phyloP scores from a whole-genome alignment of 2,329 filamentous ascomycete species.

The Exserohilum turcica region DNA sequence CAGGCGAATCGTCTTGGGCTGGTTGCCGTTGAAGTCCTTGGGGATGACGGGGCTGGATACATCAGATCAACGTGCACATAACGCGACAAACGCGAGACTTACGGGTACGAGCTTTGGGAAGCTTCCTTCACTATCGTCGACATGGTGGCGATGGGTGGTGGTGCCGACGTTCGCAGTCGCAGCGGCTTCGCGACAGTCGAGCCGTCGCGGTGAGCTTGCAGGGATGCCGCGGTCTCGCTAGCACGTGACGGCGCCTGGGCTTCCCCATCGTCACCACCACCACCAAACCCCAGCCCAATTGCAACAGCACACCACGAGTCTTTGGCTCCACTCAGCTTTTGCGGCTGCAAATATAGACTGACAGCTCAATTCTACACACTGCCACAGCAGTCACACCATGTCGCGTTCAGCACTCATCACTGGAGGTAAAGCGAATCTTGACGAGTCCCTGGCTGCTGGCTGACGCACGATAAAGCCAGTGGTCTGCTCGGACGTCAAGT shows the following conservation, averaged over 20 bases:
- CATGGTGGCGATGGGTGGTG: constrained; percentile 58
- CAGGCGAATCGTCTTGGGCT: constrained; percentile 86
- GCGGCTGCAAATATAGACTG: background rate
- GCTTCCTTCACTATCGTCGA: constrained; percentile 79
- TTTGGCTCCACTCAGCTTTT: background rate
- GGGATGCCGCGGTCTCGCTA: constrained; percentile 12
- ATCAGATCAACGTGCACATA: background rate
- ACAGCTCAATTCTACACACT: background rate
- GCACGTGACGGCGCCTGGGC: constrained; percentile 11
- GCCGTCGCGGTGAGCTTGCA: constrained; percentile 15
- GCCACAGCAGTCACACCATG: constrained; percentile 30
- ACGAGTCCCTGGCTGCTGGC: constrained; percentile 10
- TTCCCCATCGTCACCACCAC: background rate
- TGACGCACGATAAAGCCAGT: constrained; percentile 56
- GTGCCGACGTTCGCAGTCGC: constrained; percentile 10
- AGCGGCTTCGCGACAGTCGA: constrained; percentile 20
- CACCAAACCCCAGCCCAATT: too few relatives aligned
- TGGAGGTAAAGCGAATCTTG: constrained; percentile 58
- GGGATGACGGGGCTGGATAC: constrained; percentile 71
- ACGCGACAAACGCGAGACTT: constrained; percentile 27
- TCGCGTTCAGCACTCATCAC: constrained; percentile 71
- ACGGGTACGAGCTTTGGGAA: constrained; percentile 76
- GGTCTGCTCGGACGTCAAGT: constrained; percentile 84
- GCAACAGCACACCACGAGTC: background rate
- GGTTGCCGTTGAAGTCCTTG: constrained; percentile 83